Conservation (phyloP, 2,329 filamentous ascomycete genomes). For the Pyrenochaeta sp. region DNA sequence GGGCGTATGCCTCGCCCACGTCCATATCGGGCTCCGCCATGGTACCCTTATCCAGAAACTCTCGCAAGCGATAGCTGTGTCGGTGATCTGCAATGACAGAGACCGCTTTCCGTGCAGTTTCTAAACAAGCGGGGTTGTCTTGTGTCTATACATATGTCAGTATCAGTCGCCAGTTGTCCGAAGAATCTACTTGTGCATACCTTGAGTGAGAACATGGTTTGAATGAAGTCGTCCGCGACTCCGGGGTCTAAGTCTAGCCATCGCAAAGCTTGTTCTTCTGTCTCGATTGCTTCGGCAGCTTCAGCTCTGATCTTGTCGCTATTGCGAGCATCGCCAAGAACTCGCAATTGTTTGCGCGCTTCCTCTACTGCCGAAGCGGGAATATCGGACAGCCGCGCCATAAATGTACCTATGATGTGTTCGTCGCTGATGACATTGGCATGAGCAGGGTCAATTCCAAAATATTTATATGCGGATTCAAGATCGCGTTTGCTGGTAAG, state of each 20-base stretch:
- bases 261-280: constrained; percentile 68
- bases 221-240: constrained; percentile 64
- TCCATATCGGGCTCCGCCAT: constrained; percentile 62
- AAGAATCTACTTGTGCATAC: too few relatives aligned
- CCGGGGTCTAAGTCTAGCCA: constrained; percentile 62
- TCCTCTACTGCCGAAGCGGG: constrained; percentile 63
- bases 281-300: constrained; percentile 66
- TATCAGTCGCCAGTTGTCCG: not conserved
- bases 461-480: constrained; percentile 63
- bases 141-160: constrained; percentile 49
- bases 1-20: constrained; percentile 45
- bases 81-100: constrained; percentile 65
- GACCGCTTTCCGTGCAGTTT: constrained; percentile 63
- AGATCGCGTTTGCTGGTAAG: constrained; percentile 65
- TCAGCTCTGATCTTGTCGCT: constrained; percentile 66
- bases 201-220: constrained; percentile 64
- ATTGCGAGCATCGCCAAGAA: constrained; percentile 65
- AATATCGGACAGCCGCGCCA: constrained; percentile 63
- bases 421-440: constrained; percentile 60
- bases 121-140: constrained; percentile 59
- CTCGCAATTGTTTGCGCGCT: constrained; percentile 62
- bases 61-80: constrained; percentile 61
- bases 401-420: constrained; percentile 68
- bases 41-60: constrained; percentile 62
- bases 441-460: constrained; percentile 59